Percentiles rank a stretch among this genome's conserved stretches.
These are phyloP conservation scores for Stenogyne calaminthoides DNA, from an alignment of 305 asterid genomes.

Conservation along the genomic window DNA sequence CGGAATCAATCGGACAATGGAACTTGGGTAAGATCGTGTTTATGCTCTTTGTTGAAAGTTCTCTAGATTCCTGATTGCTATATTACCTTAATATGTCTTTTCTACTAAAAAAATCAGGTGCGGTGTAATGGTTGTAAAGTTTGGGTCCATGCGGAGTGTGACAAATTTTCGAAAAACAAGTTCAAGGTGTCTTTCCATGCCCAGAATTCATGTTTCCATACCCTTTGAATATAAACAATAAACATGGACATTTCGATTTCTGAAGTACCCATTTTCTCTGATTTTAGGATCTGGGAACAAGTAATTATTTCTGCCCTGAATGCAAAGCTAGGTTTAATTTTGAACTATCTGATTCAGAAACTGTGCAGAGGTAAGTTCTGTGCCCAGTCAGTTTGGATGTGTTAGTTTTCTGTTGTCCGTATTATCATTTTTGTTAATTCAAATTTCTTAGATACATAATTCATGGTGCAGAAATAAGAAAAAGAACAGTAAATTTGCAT, in stretches of 20 bases:
- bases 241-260: slow-evolving; percentile 20
- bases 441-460: slow-evolving; percentile 19
- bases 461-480: slow-evolving; percentile 60
- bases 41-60: slow-evolving; percentile 25
- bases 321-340: slow-evolving; percentile 94
- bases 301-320: slow-evolving; percentile 90
- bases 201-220: slow-evolving; percentile 22
- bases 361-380: slow-evolving; percentile 57
- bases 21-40: slow-evolving; percentile 78
- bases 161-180: slow-evolving; percentile 60
- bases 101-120: slow-evolving; percentile 47
- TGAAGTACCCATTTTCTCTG: slow-evolving; percentile 33
- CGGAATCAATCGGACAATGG: slow-evolving; percentile 78
- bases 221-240: slow-evolving; percentile 13
- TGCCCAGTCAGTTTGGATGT: slow-evolving; percentile 26
- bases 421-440: slow-evolving; percentile 20
- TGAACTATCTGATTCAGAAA: slow-evolving; percentile 94
- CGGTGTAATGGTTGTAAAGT: slow-evolving; percentile 96
- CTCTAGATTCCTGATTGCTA: slow-evolving; percentile 25
- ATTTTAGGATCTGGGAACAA: slow-evolving; percentile 63
- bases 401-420: slow-evolving; percentile 3
- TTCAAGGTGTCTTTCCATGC: slow-evolving; percentile 55
- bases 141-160: slow-evolving; percentile 98
- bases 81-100: slow-evolving; percentile 19
- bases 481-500: slow-evolving; percentile 48